These are phyloP conservation scores for Alternaria triticimaculans DNA, from an alignment of 2,329 filamentous ascomycete genomes.

Conservation along the genomic window DNA sequence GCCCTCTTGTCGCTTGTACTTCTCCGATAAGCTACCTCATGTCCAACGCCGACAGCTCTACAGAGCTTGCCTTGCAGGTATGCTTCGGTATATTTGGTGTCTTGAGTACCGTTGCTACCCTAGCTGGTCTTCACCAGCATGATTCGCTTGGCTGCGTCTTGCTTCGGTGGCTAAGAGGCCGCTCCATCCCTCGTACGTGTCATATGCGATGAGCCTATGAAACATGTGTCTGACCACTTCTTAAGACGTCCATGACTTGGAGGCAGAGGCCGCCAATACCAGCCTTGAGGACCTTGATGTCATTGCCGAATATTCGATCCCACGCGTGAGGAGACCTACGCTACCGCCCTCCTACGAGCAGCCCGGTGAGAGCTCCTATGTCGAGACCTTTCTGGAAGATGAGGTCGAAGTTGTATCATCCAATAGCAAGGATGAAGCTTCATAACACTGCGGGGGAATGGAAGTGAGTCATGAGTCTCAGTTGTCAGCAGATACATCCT, in stretches of 20 bases:
- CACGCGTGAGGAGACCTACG: background rate
- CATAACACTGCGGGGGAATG: background rate
- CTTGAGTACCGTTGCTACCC: conserved; percentile 7
- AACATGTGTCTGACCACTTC: background rate
- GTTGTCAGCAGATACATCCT: background rate
- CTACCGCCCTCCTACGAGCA: conserved; percentile 3
- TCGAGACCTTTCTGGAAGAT: background rate
- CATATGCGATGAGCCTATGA: background rate
- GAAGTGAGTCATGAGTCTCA: background rate
- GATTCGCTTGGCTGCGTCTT: conserved; percentile 17
- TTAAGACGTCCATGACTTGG: background rate
- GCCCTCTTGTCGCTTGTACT: fast-evolving
- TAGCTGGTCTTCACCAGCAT: conserved; percentile 18
- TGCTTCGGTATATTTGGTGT: conserved; percentile 18
- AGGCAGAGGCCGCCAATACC: background rate
- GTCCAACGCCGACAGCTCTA: background rate
- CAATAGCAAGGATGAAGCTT: background rate
- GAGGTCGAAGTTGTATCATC: background rate
- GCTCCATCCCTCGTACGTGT: background rate
- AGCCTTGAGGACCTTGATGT: background rate
- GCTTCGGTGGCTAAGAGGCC: background rate
- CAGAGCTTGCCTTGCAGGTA: conserved; percentile 12
- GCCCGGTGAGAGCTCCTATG: background rate
- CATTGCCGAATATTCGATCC: background rate
- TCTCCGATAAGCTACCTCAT: background rate